Evolutionary conservation across 139 green algal genomes (phyloP).

Genomic region (Chlamydomonas applanata): DNA sequence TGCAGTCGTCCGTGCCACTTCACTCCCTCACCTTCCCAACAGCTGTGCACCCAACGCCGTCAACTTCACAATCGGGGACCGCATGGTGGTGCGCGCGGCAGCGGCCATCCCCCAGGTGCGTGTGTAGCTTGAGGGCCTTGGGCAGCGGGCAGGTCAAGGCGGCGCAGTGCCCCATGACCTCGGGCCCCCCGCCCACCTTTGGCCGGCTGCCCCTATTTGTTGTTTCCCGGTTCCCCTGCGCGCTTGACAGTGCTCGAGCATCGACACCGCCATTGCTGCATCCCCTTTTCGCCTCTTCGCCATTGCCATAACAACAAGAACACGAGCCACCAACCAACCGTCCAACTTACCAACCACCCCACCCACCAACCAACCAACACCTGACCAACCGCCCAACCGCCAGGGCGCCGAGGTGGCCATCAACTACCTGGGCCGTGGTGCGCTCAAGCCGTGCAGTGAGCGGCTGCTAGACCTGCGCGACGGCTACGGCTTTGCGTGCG

Average conservation of each 20-base stretch:
- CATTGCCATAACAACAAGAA: not conserved
- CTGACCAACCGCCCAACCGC: not conserved
- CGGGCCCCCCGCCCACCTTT: too few relatives aligned
- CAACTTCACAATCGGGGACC: slow-evolving; percentile 20
- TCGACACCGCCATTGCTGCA: too few relatives aligned
- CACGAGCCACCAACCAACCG: not conserved
- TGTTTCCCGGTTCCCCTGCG: too few relatives aligned
- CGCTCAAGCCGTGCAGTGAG: slow-evolving; percentile 16
- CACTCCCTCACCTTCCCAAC: too few relatives aligned
- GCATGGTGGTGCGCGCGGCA: slow-evolving; percentile 27
- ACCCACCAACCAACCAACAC: too few relatives aligned
- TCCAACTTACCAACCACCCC: not conserved
- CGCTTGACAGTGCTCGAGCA: too few relatives aligned
- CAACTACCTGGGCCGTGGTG: slow-evolving; percentile 37
- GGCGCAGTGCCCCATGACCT: too few relatives aligned
- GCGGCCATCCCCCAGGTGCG: slow-evolving; percentile 13
- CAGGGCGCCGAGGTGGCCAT: slow-evolving; percentile 36
- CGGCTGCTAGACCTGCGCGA: slow-evolving; percentile 13
- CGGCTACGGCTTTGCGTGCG: slow-evolving; percentile 31
- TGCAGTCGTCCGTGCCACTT: too few relatives aligned
- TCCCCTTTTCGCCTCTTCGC: too few relatives aligned
- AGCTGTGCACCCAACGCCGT: slow-evolving; percentile 31
- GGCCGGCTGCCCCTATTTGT: too few relatives aligned
- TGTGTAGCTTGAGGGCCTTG: too few relatives aligned
- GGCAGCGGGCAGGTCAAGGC: too few relatives aligned